These are phyloP conservation scores for Coemansia sp. DNA, from an alignment of 192 early-diverging fungal species.

Conservation along the genomic window DNA sequence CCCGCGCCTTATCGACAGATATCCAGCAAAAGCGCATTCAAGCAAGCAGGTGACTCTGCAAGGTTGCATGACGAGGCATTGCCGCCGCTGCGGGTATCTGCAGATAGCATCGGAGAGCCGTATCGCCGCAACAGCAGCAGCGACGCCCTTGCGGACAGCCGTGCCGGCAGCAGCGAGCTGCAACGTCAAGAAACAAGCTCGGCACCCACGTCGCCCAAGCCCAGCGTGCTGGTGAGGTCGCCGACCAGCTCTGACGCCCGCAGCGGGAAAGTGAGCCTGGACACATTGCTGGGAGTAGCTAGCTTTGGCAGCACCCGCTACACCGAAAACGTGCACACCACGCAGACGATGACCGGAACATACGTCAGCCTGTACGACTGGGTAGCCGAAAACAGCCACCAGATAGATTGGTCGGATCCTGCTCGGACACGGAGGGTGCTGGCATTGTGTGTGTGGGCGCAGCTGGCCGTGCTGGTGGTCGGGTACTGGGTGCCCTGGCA, in stretches of 20 bases:
- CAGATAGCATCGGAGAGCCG: background rate
- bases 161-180: background rate
- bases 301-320: conserved; percentile 51
- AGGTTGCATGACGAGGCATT: conserved; percentile 5
- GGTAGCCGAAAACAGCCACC: conserved; percentile 33
- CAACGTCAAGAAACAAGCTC: background rate
- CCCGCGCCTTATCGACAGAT: conserved; percentile 17
- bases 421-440: conserved; percentile 25
- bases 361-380: conserved; percentile 44
- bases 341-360: conserved; percentile 49
- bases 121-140: conserved; percentile 15
- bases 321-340: conserved; percentile 50
- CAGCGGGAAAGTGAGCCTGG: conserved; percentile 25
- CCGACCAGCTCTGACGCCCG: conserved; percentile 10
- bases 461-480: conserved; percentile 21
- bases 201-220: conserved; percentile 18
- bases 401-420: conserved; percentile 51
- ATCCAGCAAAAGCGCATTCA: background rate
- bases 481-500: conserved; percentile 50
- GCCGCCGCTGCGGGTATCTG: conserved; percentile 7
- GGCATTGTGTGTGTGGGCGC: conserved; percentile 24
- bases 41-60: background rate
- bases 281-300: conserved; percentile 36
- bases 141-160: conserved; percentile 1
- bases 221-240: conserved; percentile 19